Conservation (phyloP, 2,329 filamentous ascomycete genomes). For the Lasiodiplodia citricola region DNA sequence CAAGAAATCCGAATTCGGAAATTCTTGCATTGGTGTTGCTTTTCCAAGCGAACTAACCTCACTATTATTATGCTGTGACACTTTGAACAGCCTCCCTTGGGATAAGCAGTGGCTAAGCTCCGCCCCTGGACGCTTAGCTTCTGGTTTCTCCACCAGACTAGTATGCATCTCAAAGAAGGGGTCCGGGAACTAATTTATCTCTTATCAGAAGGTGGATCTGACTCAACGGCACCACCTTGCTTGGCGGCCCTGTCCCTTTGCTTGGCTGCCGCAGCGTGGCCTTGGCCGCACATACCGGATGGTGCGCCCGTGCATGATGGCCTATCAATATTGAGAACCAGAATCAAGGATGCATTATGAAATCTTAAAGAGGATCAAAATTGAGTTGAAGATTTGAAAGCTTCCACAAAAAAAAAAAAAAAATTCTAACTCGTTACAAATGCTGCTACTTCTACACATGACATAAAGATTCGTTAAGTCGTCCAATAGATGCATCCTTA, state of each 20-base stretch:
- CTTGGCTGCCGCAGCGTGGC: not conserved
- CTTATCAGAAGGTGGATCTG: not conserved
- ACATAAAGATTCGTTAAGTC: not conserved
- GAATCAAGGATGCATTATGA: not conserved
- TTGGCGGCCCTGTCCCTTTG: not conserved
- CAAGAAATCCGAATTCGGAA: not conserved
- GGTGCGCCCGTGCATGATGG: not conserved
- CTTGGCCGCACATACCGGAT: not conserved
- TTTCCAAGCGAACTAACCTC: not conserved
- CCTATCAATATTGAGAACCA: not conserved
- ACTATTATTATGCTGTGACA: not conserved
- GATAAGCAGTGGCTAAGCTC: slow-evolving; percentile 1
- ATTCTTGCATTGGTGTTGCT: not conserved
- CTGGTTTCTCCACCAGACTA: not conserved
- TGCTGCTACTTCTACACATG: not conserved
- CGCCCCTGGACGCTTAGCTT: not conserved
- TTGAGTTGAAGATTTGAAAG: too few relatives aligned
- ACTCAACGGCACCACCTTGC: not conserved
- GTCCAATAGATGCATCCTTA: not conserved
- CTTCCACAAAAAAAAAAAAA: too few relatives aligned
- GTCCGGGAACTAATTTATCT: not conserved
- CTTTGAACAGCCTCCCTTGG: not conserved
- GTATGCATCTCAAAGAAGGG: not conserved
- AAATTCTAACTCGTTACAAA: not conserved
- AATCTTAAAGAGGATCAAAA: not conserved